These are phyloP conservation scores for Ceratocystis harringtonii DNA, from an alignment of 2,329 filamentous ascomycete genomes.

Conservation along the genomic window DNA sequence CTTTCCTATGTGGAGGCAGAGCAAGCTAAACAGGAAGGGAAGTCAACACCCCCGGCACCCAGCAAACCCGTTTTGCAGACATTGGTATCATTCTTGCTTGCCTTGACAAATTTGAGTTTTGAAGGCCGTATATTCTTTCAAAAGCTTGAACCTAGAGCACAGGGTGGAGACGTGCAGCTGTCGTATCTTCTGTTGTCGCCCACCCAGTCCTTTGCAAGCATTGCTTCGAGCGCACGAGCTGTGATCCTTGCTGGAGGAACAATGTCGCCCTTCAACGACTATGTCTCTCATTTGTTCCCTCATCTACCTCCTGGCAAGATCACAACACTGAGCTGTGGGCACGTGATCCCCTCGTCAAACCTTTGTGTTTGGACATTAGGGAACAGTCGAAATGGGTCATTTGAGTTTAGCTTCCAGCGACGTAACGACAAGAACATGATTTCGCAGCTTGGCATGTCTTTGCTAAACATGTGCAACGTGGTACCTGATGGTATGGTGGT, in stretches of 20 bases:
- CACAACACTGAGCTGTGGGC: constrained; percentile 76
- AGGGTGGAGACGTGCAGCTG: constrained; percentile 39
- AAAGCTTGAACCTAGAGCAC: constrained; percentile 25
- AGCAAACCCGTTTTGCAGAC: constrained; percentile 39
- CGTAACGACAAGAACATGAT: constrained; percentile 57
- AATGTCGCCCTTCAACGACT: constrained; percentile 94
- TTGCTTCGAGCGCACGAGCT: constrained; percentile 69
- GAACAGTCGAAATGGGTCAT: constrained; percentile 25
- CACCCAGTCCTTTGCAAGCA: constrained; percentile 76
- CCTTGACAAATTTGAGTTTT: constrained; percentile 71
- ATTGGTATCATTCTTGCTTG: constrained; percentile 50
- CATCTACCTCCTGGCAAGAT: constrained; percentile 49
- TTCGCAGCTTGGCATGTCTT: constrained; percentile 54
- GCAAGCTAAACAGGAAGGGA: constrained; percentile 24
- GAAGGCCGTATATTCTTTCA: constrained; percentile 54
- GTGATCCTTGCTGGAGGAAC: constrained; percentile 89
- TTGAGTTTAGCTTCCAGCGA: constrained; percentile 80
- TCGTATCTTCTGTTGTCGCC: constrained; percentile 85
- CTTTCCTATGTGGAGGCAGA: constrained; percentile 44
- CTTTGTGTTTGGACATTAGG: constrained; percentile 63
- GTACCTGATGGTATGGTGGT: constrained; percentile 84
- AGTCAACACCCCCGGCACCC: constrained; percentile 9
- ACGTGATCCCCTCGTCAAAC: constrained; percentile 75
- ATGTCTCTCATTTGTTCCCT: constrained; percentile 71
- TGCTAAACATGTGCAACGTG: constrained; percentile 54